phyloP scores from a whole-genome alignment of 148 eudicot genomes.

The Camellia japonica region DNA sequence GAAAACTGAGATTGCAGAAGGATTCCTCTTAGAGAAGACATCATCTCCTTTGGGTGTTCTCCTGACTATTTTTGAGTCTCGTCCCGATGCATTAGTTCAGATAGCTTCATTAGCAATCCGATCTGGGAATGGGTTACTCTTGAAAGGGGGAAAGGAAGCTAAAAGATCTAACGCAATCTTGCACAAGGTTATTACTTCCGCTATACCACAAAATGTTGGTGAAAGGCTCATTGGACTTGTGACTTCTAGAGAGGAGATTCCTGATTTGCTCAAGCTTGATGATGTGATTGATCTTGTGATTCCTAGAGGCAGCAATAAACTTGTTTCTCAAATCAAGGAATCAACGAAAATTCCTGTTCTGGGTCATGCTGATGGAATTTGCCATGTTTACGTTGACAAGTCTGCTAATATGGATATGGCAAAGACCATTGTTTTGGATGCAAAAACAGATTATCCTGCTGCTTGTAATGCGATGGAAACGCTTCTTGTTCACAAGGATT shows the following conservation, averaged over 20 bases:
- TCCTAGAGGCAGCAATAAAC: slow-evolving; percentile 99
- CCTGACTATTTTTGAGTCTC: slow-evolving; percentile 89
- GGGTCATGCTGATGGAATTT: slow-evolving; percentile 98
- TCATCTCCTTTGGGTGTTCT: slow-evolving; percentile 94
- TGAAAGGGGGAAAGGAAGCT: slow-evolving; percentile 99
- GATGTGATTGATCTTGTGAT: slow-evolving; percentile 98
- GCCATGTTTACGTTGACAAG: slow-evolving; percentile 94
- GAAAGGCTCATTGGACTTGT: slow-evolving; percentile 80
- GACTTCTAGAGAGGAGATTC: slow-evolving; percentile 90
- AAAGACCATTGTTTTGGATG: slow-evolving; percentile 68
- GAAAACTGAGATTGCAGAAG: slow-evolving; percentile 90
- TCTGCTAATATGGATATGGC: slow-evolving; percentile 89
- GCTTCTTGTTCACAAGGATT: slow-evolving; percentile 84
- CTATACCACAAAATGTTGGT: slow-evolving; percentile 76
- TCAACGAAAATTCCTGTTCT: slow-evolving; percentile 98
- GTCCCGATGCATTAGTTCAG: slow-evolving; percentile 99
- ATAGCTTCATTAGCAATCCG: slow-evolving; percentile 94
- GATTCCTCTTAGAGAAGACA: slow-evolving; percentile 75
- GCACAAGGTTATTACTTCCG: slow-evolving; percentile 88
- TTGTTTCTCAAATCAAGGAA: slow-evolving; percentile 88
- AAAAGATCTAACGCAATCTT: slow-evolving; percentile 75
- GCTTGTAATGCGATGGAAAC: slow-evolving; percentile 99
- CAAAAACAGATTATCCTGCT: slow-evolving; percentile 93
- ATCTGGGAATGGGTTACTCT: slow-evolving; percentile 89
- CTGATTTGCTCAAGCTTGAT: slow-evolving; percentile 95